Percentiles rank a stretch among this genome's conserved stretches.
phyloP scores from a whole-genome alignment of 75 land plant genomes.

The Pinus tabuliformis region DNA sequence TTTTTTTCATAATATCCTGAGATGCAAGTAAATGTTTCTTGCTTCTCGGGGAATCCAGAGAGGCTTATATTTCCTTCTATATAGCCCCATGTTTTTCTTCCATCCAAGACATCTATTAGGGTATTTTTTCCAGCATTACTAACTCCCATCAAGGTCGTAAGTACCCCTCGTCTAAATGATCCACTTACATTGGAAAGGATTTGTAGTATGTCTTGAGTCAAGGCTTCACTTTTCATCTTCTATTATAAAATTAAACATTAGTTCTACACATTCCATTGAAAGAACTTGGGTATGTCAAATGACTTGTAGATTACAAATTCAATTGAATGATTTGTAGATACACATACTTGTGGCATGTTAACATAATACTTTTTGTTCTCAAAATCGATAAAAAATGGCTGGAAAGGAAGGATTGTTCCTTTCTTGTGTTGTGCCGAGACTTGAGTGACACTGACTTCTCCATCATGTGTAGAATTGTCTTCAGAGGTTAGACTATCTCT shows the following conservation, averaged over 20 bases:
- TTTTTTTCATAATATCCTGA: conserved; percentile 77
- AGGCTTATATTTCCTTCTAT: conserved; percentile 57
- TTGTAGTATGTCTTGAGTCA: conserved; percentile 42
- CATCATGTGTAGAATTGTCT: neutral
- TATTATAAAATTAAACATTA: conserved; percentile 2
- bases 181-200: conserved; percentile 69
- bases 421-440: conserved; percentile 15
- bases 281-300: neutral
- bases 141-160: conserved; percentile 69
- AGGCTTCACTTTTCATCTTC: conserved; percentile 75
- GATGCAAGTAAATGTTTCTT: conserved; percentile 65
- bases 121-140: conserved; percentile 77
- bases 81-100: conserved; percentile 75
- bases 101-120: conserved; percentile 71
- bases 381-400: conserved; percentile 28
- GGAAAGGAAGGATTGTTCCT: conserved; percentile 33
- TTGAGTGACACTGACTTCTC: conserved; percentile 8
- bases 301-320: neutral
- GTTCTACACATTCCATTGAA: neutral
- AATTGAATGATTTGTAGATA: conserved; percentile 21
- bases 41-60: conserved; percentile 71
- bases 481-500: conserved; percentile 12
- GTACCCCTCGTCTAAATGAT: conserved; percentile 68
- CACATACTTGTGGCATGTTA: conserved; percentile 41
- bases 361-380: conserved; percentile 31